Conservation (phyloP, 495 filamentous ascomycete species). For the Neurospora tetrasperma region DNA sequence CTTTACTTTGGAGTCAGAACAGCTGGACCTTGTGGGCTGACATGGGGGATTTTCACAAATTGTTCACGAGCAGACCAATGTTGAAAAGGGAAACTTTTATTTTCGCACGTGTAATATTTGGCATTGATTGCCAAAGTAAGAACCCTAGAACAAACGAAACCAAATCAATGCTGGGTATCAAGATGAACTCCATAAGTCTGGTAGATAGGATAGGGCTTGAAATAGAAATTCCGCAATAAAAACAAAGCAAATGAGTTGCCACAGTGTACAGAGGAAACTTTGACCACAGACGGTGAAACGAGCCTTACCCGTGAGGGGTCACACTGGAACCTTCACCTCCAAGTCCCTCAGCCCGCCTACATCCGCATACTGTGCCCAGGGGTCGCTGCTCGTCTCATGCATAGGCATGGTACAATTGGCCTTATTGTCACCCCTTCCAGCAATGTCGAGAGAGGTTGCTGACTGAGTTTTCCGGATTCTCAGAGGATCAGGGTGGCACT, state of each 20-base stretch:
- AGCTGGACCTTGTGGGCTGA: background rate
- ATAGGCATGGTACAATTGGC: background rate
- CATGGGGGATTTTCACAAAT: background rate
- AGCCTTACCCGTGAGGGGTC: background rate
- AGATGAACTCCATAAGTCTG: background rate
- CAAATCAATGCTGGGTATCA: background rate
- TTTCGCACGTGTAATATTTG: background rate
- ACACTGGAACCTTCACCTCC: background rate
- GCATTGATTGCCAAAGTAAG: background rate
- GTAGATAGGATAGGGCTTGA: background rate
- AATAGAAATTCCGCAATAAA: background rate
- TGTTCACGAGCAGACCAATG: background rate
- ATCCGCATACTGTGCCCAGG: slow-evolving; percentile 25
- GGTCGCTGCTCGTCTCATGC: slow-evolving; percentile 7
- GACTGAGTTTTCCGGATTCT: slow-evolving; percentile 12
- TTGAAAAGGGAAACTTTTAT: background rate
- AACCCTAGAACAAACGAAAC: background rate
- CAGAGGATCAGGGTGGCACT: slow-evolving; percentile 11
- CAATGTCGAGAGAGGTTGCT: background rate
- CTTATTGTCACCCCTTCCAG: background rate
- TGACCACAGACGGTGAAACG: background rate
- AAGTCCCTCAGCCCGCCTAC: slow-evolving; percentile 23
- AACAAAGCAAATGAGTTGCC: background rate
- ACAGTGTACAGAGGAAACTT: background rate
- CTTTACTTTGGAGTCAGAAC: background rate